These are phyloP conservation scores for Marchantia polymorpha DNA, from an alignment of 225 moss, liverwort and hornwort genomes.

Conservation along the genomic window DNA sequence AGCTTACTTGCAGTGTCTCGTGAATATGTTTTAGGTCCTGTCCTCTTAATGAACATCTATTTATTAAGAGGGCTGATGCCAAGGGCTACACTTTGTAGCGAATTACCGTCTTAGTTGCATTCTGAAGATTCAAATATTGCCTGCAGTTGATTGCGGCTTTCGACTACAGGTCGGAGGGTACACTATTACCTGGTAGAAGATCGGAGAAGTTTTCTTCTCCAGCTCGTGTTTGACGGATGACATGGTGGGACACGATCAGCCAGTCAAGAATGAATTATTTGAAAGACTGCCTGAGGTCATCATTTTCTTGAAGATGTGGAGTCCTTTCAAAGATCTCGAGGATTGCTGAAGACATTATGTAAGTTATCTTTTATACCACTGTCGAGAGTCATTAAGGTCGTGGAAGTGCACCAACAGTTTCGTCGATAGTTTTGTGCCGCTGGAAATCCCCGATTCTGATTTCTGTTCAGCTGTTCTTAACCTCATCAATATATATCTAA, in stretches of 20 bases:
- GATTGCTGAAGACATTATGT: slow-evolving; percentile 14
- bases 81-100: neutral
- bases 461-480: neutral
- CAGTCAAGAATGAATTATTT: slow-evolving; percentile 6
- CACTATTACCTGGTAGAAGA: neutral
- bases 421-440: no score
- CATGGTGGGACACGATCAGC: neutral
- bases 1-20: neutral
- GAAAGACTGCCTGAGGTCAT: slow-evolving; percentile 2
- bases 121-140: neutral
- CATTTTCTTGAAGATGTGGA: slow-evolving; percentile 1
- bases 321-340: neutral
- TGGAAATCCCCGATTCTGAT: no score
- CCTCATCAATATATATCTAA: neutral
- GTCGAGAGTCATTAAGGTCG: neutral
- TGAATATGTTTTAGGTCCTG: no score
- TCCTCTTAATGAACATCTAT: neutral
- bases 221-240: neutral
- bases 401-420: neutral
- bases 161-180: neutral
- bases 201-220: neutral
- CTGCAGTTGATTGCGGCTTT: neutral
- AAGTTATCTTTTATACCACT: neutral
- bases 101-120: neutral
- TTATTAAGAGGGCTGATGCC: neutral